These are phyloP conservation scores for Lasiodiplodia hormozganensis DNA, from an alignment of 2,329 filamentous ascomycete species.

Conservation along the genomic window DNA sequence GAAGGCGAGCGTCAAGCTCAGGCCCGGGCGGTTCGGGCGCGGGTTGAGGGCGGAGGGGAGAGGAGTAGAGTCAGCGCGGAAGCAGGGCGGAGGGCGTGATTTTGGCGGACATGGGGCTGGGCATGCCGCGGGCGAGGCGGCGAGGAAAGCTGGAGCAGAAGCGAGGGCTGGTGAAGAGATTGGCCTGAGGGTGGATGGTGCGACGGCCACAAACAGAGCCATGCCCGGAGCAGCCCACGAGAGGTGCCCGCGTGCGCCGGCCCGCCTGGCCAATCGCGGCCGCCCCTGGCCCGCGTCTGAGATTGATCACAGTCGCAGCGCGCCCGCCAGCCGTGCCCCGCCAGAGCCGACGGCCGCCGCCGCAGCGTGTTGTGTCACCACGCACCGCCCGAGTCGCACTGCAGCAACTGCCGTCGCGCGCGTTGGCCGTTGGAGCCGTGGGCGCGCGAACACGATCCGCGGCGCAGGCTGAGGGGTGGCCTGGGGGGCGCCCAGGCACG, in stretches of 20 bases:
- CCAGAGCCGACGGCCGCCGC: neutral
- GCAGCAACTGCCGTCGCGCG: neutral
- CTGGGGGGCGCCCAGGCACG: neutral
- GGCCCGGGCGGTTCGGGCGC: neutral
- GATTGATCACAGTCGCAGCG: constrained; percentile 11
- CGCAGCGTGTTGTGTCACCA: neutral
- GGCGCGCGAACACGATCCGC: constrained; percentile 11
- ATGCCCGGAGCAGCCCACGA: constrained; percentile 19
- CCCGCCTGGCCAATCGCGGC: constrained; percentile 18
- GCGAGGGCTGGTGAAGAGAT: constrained; percentile 28
- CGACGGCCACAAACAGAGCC: constrained; percentile 25
- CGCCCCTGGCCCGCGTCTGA: constrained; percentile 22
- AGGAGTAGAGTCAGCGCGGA: neutral
- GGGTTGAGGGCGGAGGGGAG: neutral
- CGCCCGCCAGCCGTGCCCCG: neutral
- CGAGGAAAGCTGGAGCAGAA: constrained; percentile 14
- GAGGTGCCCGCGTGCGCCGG: constrained; percentile 19
- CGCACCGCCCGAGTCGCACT: constrained; percentile 1
- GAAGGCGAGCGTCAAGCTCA: constrained; percentile 27
- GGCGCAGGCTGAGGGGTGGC: neutral
- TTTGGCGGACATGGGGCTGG: constrained; percentile 16
- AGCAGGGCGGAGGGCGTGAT: constrained; percentile 13
- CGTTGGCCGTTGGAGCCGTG: neutral
- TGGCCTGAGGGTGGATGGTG: constrained; percentile 19
- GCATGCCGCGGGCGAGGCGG: neutral